A percentile compares a stretch with the other conserved stretches of the same genome.
These are phyloP conservation scores for Epichloe sp. DNA, from an alignment of 2,329 filamentous ascomycete genomes.

Conservation along the genomic window DNA sequence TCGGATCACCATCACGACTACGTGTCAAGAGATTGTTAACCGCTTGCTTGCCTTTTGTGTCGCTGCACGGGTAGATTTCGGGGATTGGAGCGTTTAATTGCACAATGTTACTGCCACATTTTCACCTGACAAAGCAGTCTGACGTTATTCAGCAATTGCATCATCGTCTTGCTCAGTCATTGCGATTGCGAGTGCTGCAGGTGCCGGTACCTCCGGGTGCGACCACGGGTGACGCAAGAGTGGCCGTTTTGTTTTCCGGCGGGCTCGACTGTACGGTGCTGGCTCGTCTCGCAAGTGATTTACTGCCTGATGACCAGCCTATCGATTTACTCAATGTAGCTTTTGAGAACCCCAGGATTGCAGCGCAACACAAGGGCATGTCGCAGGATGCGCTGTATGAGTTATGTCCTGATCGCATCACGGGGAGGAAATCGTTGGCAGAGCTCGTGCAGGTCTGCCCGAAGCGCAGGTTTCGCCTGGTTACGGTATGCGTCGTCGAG, in stretches of 20 bases:
- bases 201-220: slow-evolving; percentile 45
- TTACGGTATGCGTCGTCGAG: slow-evolving; percentile 39
- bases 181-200: slow-evolving; percentile 49
- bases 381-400: slow-evolving; percentile 47
- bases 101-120: slow-evolving; percentile 23
- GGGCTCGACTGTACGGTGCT: slow-evolving; percentile 87
- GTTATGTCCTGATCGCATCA: slow-evolving; percentile 78
- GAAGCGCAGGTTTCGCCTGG: slow-evolving; percentile 64
- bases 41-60: slow-evolving; percentile 26
- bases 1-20: not conserved
- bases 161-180: slow-evolving; percentile 43
- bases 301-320: slow-evolving; percentile 52
- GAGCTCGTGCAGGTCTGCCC: slow-evolving; percentile 63
- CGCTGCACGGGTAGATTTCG: slow-evolving; percentile 29
- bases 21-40: not conserved
- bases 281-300: slow-evolving; percentile 65
- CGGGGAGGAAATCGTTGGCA: slow-evolving; percentile 66
- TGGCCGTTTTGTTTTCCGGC: slow-evolving; percentile 85
- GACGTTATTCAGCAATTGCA: slow-evolving; percentile 40
- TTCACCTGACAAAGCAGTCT: slow-evolving; percentile 20
- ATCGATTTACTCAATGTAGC: slow-evolving; percentile 92
- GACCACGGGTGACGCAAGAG: slow-evolving; percentile 28
- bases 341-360: slow-evolving; percentile 81
- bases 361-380: slow-evolving; percentile 33
- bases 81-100: slow-evolving; percentile 41